phyloP scores from a whole-genome alignment of 2,329 filamentous ascomycete species.

The Colletotrichum simmondsii region DNA sequence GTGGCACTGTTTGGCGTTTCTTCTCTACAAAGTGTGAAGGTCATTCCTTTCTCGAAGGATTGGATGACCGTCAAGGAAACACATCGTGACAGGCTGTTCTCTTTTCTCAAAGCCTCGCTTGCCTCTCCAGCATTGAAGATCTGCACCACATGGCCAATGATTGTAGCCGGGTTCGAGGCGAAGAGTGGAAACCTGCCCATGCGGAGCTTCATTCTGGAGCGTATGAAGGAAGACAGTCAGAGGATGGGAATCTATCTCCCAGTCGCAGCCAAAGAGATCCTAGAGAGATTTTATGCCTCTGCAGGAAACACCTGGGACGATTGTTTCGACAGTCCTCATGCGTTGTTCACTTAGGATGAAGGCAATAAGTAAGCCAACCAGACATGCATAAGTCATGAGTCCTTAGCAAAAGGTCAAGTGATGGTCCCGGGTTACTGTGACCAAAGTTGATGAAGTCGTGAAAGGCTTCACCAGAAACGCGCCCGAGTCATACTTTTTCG shows the following conservation, averaged over 20 bases:
- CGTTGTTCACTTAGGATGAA: not conserved
- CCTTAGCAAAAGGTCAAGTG: not conserved
- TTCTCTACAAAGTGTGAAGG: constrained; percentile 46
- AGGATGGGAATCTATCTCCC: not conserved
- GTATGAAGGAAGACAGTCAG: not conserved
- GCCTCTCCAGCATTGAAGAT: not conserved
- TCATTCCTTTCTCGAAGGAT: constrained; percentile 37
- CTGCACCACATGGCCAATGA: constrained; percentile 3
- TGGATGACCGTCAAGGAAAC: constrained; percentile 29
- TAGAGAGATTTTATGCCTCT: constrained; percentile 19
- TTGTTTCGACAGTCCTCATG: constrained; percentile 21
- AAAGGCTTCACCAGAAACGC: not conserved
- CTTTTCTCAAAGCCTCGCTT: constrained; percentile 33
- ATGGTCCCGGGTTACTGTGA: not conserved
- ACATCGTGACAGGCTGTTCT: constrained; percentile 32
- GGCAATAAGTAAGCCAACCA: not conserved
- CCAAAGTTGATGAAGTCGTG: not conserved
- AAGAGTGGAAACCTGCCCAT: not conserved
- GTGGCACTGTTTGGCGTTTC: constrained; percentile 47
- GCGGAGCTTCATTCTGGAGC: not conserved
- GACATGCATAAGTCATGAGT: not conserved
- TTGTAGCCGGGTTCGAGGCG: constrained; percentile 24
- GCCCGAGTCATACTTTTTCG: too few relatives aligned
- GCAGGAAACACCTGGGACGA: constrained; percentile 7
- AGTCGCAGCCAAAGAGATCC: not conserved